Evolutionary conservation across 352 stramenopile species (phyloP).

Genomic region (Phytophthora ramorum): DNA sequence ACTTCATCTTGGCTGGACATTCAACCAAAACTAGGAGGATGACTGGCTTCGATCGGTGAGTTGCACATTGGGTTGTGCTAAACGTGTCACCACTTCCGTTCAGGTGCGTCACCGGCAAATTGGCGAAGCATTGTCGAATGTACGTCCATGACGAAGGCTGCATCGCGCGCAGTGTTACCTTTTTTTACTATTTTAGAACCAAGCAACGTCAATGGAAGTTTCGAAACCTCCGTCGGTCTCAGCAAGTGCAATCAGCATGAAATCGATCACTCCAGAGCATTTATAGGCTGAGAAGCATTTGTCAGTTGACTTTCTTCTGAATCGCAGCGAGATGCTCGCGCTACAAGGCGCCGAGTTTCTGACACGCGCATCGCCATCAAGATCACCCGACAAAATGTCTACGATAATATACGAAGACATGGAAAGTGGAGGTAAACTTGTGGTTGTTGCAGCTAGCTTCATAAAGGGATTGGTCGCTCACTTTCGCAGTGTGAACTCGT

Average conservation of each 20-base stretch:
- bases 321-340: slow-evolving; percentile 22
- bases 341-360: neutral
- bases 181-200: neutral
- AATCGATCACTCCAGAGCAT: slow-evolving; percentile 2
- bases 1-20: no score
- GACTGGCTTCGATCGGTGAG: no score
- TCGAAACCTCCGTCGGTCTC: slow-evolving; percentile 18
- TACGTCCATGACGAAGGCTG: neutral
- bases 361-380: neutral
- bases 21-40: no score
- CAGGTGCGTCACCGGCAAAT: neutral
- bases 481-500: neutral
- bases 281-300: neutral
- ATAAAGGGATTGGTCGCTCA: no score
- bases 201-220: slow-evolving; percentile 10
- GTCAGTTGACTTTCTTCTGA: slow-evolving; percentile 5
- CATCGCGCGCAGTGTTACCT: neutral
- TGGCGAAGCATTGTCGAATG: neutral
- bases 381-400: slow-evolving; percentile 10
- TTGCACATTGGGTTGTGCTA: no score
- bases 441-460: neutral
- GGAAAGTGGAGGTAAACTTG: slow-evolving; percentile 22
- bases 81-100: no score
- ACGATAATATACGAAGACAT: slow-evolving; percentile 38
- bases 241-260: slow-evolving; percentile 1